These are phyloP conservation scores for Scleromitrula shiraiana DNA, from an alignment of 2,329 filamentous ascomycete genomes.

Conservation along the genomic window DNA sequence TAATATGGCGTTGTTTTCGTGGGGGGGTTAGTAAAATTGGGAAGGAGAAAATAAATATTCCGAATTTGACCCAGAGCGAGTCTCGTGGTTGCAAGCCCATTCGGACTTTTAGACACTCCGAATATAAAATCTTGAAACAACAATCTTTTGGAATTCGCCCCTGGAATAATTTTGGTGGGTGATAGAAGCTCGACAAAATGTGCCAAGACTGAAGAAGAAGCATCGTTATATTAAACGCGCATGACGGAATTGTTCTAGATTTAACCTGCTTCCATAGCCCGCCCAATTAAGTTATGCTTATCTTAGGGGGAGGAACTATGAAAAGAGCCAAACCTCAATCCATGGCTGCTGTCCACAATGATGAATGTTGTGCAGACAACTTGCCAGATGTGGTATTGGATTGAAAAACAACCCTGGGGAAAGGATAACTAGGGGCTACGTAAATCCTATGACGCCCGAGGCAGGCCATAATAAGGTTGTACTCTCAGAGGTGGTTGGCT, in stretches of 20 bases:
- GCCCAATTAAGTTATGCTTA: background rate
- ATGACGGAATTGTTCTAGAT: background rate
- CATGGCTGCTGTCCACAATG: background rate
- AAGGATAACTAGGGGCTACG: background rate
- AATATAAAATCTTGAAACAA: no score
- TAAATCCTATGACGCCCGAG: background rate
- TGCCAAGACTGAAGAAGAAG: background rate
- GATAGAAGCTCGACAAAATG: background rate
- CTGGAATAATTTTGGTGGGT: background rate
- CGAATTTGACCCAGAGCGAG: no score
- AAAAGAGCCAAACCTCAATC: background rate
- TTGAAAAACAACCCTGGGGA: background rate
- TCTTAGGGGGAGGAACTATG: background rate
- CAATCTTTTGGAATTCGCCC: no score
- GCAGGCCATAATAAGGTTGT: background rate
- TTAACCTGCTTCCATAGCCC: no score
- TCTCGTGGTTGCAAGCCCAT: no score
- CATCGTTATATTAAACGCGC: background rate
- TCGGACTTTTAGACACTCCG: no score
- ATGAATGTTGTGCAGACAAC: conserved; percentile 1
- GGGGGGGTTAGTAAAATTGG: background rate
- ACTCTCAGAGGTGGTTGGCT: background rate
- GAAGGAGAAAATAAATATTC: background rate
- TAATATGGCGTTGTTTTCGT: background rate
- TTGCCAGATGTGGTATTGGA: background rate